Evolutionary conservation across 192 early-diverging fungal genomes (phyloP).

Genomic region (Coemansia sp.): DNA sequence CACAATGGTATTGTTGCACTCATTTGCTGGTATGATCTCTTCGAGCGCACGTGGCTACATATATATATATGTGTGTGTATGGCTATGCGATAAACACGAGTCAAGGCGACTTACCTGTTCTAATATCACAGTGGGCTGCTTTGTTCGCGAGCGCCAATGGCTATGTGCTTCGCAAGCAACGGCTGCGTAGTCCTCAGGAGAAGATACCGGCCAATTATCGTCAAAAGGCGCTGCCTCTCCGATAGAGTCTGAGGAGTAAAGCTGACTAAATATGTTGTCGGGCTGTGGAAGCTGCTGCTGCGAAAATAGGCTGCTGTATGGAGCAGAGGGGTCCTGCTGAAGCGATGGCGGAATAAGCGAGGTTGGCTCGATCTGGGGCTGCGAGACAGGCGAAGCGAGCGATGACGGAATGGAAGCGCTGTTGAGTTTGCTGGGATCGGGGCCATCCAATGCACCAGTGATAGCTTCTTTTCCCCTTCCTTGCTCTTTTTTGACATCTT

Average conservation of each 20-base stretch:
- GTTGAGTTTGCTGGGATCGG: background rate
- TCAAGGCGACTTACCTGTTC: slow-evolving; percentile 32
- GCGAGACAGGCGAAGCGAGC: background rate
- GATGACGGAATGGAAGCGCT: background rate
- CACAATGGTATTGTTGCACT: too few relatives aligned
- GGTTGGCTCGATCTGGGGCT: background rate
- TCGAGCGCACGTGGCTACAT: background rate
- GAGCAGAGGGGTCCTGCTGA: background rate
- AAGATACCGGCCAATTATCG: slow-evolving; percentile 21
- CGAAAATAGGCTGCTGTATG: background rate
- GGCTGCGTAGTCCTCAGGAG: slow-evolving; percentile 25
- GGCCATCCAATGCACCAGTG: background rate
- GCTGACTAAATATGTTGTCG: background rate
- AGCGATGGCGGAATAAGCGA: slow-evolving; percentile 20
- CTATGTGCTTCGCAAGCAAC: slow-evolving; percentile 25
- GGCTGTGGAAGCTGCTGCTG: background rate
- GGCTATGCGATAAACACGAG: too few relatives aligned
- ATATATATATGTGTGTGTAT: too few relatives aligned
- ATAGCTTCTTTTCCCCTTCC: background rate
- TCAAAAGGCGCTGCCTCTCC: slow-evolving; percentile 3
- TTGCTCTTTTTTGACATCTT: background rate
- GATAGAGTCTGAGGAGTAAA: background rate
- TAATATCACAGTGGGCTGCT: slow-evolving; percentile 18
- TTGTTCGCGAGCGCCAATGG: slow-evolving; percentile 39
- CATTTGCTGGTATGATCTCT: too few relatives aligned